Evolutionary conservation across 257 asterid species (phyloP), one percentile per base, ranked within the genome.

Genomic region (Cinchona pubescens): DNA sequence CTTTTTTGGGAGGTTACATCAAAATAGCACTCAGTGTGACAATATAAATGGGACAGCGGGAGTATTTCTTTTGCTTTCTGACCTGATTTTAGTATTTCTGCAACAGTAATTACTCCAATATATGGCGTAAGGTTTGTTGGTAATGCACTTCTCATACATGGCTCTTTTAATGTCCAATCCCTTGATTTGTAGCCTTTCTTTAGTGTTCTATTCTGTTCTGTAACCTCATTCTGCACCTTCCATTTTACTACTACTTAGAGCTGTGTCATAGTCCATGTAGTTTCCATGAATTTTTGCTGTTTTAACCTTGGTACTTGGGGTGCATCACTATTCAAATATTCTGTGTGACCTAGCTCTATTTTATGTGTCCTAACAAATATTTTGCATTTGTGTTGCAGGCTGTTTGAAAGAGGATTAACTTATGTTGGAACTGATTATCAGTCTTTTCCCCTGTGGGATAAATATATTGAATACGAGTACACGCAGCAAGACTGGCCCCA

Each of bases 401-500:
- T 95, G 78, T 91, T 95, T 83, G 99, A 92, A 89, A 88, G 98
- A 86, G 99, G 93, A 73, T 69, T 95, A 74, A 96, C 93, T 45
- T 95, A 90, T 87, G 99, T 92, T 77, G 99, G 99, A 53, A 87
- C 96, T 30, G 99, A 95, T 84, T 95, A 91, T 78, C 82, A 87
- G 56, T 91, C 97, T 87, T 92, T 91, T 81, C 91, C 96, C n/a
- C 88, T 95, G 64, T 95, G 99, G 99, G 99, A 95, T 83, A 95
- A 92, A 79, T 95, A 88, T 83, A 83, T 95, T 49, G 99, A 95
- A 80, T 95, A 88, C 75, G 99, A 95, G 75, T 88, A 88, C 75
- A 87, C 92, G 3, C 97, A 91, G 79, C 94, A 90, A 73, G 96
- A 90, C 76, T 95, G 97, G 99, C 72, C 94, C 60, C 87, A 86